Evolutionary conservation across 75 land plant genomes (phyloP).

Genomic region (Pseudotsuga menziesii): DNA sequence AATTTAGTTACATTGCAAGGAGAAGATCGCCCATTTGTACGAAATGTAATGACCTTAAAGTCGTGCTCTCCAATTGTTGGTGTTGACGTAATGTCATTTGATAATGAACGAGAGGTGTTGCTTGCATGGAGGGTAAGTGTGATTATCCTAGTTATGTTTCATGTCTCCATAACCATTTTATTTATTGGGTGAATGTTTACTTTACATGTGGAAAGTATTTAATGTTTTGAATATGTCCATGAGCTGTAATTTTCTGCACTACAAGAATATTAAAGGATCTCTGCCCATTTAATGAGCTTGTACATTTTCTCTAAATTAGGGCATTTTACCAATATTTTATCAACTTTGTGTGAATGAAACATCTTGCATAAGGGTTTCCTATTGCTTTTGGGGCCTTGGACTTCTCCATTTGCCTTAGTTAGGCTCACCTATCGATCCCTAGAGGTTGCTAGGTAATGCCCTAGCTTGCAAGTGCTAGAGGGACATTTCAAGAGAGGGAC

Average conservation of each 20-base stretch:
- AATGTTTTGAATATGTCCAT: background rate
- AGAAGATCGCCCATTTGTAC: slow-evolving; percentile 79
- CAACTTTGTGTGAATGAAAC: no score
- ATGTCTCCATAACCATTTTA: background rate
- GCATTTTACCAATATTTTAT: no score
- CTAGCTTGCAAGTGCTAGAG: no score
- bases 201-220: background rate
- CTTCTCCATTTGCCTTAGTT: no score
- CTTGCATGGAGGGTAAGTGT: slow-evolving; percentile 94
- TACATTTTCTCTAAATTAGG: no score
- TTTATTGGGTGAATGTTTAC: background rate
- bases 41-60: slow-evolving; percentile 96
- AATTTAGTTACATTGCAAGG: slow-evolving; percentile 95
- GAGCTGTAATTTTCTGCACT: background rate
- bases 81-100: slow-evolving; percentile 97
- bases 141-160: slow-evolving; percentile 6
- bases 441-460: no score
- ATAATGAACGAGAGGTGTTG: slow-evolving; percentile 81
- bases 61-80: slow-evolving; percentile 99
- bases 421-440: no score
- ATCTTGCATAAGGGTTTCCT: no score
- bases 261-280: background rate
- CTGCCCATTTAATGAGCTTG: background rate
- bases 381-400: no score
- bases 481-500: no score